Percentiles rank a stretch among this genome's conserved stretches.
These are phyloP conservation scores for Pachysolen tannophilus DNA, from an alignment of 805 yeast species.

Conservation along the genomic window DNA sequence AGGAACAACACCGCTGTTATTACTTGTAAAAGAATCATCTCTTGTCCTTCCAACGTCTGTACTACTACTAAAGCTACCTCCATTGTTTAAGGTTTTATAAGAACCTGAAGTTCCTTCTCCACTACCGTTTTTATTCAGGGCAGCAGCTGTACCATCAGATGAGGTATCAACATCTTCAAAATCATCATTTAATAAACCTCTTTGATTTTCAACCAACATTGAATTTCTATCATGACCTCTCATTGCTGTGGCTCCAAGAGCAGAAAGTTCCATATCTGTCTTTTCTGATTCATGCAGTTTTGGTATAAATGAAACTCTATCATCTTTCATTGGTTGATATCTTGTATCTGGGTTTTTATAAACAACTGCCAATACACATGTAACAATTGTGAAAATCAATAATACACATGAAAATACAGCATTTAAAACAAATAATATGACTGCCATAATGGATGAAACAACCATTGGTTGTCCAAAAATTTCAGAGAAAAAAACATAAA, in stretches of 20 bases:
- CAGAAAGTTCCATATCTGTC: constrained; percentile 58
- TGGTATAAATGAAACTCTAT: constrained; percentile 91
- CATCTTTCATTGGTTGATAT: constrained; percentile 95
- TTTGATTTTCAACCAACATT: constrained; percentile 26
- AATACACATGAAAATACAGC: constrained; percentile 82
- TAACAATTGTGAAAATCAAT: constrained; percentile 76
- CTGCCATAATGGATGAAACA: constrained; percentile 88
- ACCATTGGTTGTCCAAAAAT: constrained; percentile 76
- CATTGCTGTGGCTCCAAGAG: constrained; percentile 64
- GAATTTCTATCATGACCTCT: constrained; percentile 43
- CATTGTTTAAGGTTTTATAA: constrained; percentile 12
- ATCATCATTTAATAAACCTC: constrained; percentile 23
- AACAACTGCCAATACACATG: constrained; percentile 76
- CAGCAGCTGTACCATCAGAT: constrained; percentile 17
- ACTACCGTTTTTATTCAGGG: constrained; percentile 23
- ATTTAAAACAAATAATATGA: constrained; percentile 81
- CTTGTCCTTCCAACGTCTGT: constrained; percentile 16
- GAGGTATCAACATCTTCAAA: no score
- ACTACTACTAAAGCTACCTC: constrained; percentile 11
- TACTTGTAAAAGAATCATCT: constrained; percentile 13
- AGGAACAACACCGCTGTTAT: constrained; percentile 13
- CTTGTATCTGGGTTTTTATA: constrained; percentile 92
- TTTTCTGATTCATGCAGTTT: constrained; percentile 36
- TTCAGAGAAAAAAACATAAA: constrained; percentile 84
- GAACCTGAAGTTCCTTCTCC: constrained; percentile 21